phyloP scores from a whole-genome alignment of 75 land plant species.

The Picea glauca region DNA sequence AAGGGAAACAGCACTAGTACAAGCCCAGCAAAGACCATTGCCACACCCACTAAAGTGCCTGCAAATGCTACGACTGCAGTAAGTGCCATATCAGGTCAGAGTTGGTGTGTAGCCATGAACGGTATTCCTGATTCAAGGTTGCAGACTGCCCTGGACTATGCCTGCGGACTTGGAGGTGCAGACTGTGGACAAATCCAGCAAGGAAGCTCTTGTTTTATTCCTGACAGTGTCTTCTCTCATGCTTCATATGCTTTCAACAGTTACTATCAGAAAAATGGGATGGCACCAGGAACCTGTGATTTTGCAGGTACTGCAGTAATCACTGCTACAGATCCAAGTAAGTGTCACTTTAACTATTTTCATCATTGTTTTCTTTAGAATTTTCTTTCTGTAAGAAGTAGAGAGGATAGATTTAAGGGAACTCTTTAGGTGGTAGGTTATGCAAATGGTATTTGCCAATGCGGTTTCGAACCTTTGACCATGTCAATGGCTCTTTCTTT shows the following conservation, averaged over 20 bases:
- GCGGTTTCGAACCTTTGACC: too few species aligned
- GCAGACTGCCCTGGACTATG: conserved; percentile 76
- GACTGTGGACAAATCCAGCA: conserved; percentile 63
- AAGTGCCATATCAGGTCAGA: not conserved
- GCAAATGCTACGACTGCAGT: too few species aligned
- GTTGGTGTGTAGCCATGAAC: conserved; percentile 84
- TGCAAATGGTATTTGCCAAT: too few species aligned
- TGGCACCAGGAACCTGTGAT: conserved; percentile 38
- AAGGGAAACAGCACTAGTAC: too few species aligned
- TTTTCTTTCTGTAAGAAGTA: too few species aligned
- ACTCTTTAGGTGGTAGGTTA: too few species aligned
- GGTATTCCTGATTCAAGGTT: conserved; percentile 45
- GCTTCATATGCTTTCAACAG: conserved; percentile 87
- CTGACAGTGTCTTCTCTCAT: conserved; percentile 36
- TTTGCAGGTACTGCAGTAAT: conserved; percentile 58
- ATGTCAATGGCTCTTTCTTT: too few species aligned
- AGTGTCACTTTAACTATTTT: conserved; percentile 5
- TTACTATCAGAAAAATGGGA: conserved; percentile 54
- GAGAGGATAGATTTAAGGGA: too few species aligned
- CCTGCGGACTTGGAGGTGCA: conserved; percentile 73
- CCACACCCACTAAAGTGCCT: too few species aligned
- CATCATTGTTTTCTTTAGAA: too few species aligned
- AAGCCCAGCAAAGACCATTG: too few species aligned
- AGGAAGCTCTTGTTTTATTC: conserved; percentile 59
- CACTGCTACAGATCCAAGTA: conserved; percentile 68